A percentile compares a stretch with the other conserved stretches of the same genome.
Evolutionary conservation across 2,329 filamentous ascomycete genomes (phyloP).

Genomic region (Annulohypoxylon truncatum): DNA sequence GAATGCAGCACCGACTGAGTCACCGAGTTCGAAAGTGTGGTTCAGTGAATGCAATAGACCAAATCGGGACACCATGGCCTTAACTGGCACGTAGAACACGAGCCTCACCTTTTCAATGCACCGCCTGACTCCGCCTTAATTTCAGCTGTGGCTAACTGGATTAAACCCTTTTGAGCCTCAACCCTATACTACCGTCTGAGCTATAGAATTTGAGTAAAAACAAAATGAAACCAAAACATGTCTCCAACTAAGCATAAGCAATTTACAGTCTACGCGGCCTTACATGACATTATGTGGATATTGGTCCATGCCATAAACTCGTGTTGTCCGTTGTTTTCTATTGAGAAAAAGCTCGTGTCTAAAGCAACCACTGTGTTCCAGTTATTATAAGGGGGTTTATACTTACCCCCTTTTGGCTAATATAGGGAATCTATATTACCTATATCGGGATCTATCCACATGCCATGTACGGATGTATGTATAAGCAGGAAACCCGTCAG

Average conservation of each 20-base stretch:
- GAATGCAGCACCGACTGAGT: conserved; percentile 9
- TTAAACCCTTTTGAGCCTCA: conserved; percentile 21
- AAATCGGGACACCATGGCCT: conserved; percentile 23
- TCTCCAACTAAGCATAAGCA: conserved; percentile 18
- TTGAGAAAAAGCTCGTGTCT: not conserved
- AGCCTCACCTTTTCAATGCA: conserved; percentile 18
- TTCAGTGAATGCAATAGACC: conserved; percentile 13
- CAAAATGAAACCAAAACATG: not conserved
- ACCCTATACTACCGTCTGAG: not conserved
- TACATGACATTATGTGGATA: conserved; percentile 30
- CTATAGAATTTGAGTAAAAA: not conserved
- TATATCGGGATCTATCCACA: conserved; percentile 6
- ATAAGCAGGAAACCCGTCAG: conserved; percentile 2
- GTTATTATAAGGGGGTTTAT: conserved; percentile 14
- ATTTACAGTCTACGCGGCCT: conserved; percentile 29
- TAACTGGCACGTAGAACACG: conserved; percentile 32
- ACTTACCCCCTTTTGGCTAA: conserved; percentile 25
- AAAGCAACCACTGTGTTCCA: conserved; percentile 13
- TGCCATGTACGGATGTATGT: too few species aligned
- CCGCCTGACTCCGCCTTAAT: conserved; percentile 11
- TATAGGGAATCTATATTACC: conserved; percentile 10
- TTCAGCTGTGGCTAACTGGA: conserved; percentile 3
- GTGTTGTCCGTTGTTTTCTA: conserved; percentile 27
- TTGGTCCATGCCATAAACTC: conserved; percentile 28
- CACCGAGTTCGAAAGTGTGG: conserved; percentile 13